phyloP scores from a whole-genome alignment of 2,329 filamentous ascomycete genomes.

The Sclerotinia subarctica region DNA sequence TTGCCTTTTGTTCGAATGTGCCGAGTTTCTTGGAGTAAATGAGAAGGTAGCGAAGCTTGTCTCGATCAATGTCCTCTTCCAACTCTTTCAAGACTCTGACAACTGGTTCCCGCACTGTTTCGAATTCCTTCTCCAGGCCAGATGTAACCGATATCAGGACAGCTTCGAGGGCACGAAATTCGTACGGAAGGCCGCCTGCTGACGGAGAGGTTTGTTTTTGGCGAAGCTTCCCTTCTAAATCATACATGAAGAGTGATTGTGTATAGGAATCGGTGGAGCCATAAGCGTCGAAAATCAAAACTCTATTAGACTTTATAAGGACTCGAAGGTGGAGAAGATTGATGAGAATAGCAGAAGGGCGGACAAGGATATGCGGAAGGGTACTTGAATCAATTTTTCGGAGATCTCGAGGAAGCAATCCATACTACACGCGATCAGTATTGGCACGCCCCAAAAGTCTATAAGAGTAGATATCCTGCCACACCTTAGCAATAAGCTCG shows the following conservation, averaged over 20 bases:
- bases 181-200: constrained; percentile 75
- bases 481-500: constrained; percentile 89
- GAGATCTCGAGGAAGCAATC: constrained; percentile 86
- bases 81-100: constrained; percentile 83
- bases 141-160: constrained; percentile 91
- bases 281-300: constrained; percentile 94
- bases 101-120: constrained; percentile 88
- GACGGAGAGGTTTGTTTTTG: constrained; percentile 65
- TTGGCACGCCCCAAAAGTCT: constrained; percentile 16
- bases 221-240: constrained; percentile 85
- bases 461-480: constrained; percentile 24
- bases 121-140: constrained; percentile 90
- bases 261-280: constrained; percentile 92
- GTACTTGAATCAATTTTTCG: constrained; percentile 97
- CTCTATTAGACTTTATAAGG: constrained; percentile 89
- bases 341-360: constrained; percentile 87
- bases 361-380: constrained; percentile 90
- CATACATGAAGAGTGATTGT: constrained; percentile 97
- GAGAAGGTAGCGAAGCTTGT: constrained; percentile 85
- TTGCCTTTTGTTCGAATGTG: constrained; percentile 96
- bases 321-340: constrained; percentile 96
- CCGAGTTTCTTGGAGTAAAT: constrained; percentile 94
- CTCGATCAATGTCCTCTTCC: constrained; percentile 93
- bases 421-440: constrained; percentile 59
- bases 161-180: constrained; percentile 92